Percentiles rank a stretch among this genome's conserved stretches.
Evolutionary conservation across 2,329 filamentous ascomycete genomes (phyloP).

Genomic region (Pyrenophora seminiperda): DNA sequence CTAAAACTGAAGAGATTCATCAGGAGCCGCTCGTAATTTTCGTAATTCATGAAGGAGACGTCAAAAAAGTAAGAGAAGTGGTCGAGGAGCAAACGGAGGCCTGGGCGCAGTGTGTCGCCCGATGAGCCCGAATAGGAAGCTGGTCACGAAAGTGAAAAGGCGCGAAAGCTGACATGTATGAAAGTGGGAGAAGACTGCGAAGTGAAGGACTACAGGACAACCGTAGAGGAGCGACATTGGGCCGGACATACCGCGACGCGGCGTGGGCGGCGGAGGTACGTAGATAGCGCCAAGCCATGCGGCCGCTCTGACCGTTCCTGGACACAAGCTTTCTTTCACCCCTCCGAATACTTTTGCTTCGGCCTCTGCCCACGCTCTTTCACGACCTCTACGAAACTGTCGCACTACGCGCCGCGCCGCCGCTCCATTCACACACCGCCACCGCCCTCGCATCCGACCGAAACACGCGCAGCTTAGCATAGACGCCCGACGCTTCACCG

Average conservation of each 20-base stretch:
- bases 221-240: background rate
- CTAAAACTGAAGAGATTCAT: conserved; percentile 27
- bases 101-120: conserved; percentile 3
- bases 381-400: background rate
- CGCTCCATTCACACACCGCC: background rate
- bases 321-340: conserved; percentile 24
- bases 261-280: conserved; percentile 19
- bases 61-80: background rate
- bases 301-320: conserved; percentile 9
- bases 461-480: background rate
- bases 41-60: conserved; percentile 16
- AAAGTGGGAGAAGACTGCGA: background rate
- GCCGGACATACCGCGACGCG: conserved; percentile 3
- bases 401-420: conserved; percentile 1
- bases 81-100: background rate
- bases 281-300: conserved; percentile 11
- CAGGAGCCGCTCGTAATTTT: conserved; percentile 14
- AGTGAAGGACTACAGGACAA: background rate
- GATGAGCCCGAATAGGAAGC: background rate
- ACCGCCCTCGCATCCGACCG: background rate
- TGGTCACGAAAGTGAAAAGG: background rate
- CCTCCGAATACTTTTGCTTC: conserved; percentile 7
- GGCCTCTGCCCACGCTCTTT: too few species aligned
- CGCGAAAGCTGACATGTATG: conserved; percentile 1
- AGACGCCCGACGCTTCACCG: too few species aligned